Base-by-base conservation (phyloP, 2,329 filamentous ascomycete genomes). In the Sclerotinia trifoliorum region DNA sequence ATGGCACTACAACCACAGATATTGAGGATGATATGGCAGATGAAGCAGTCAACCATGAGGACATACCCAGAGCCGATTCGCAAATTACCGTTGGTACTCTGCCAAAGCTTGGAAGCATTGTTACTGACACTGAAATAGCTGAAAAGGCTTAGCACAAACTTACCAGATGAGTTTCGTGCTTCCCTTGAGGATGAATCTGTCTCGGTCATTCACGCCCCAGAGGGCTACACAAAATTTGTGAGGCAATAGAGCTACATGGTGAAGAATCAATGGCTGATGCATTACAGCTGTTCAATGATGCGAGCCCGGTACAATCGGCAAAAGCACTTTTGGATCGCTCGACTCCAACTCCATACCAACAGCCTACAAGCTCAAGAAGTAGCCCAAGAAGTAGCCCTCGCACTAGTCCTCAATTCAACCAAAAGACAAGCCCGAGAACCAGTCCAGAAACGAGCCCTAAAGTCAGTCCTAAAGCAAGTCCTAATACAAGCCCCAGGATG, bases 161-260 rank as follows among this genome's bases (percentile, higher is more conserved):
- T 90, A 13, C 80, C 86, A 3, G 85, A 87, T 54, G 81, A 83
- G 69, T 75, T 89, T 78, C 81, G 88, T 77, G 83, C 84, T 64
- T 80, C 81, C 65, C 85, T 85, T 32, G 88, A 88, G 70, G 92
- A 96, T 72, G 92, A 94, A 73, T 90, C 93, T 32, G 85, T 92
- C 65, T 97, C 94, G 1, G 94, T 96, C 66, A 97, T 97, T 73
- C 94, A 97, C 82, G 92, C 92, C 21, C 93, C 94, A 0, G 85
- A 92, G 72, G 92, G 90, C 70, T 97, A 95, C 79, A 85, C 87
- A 67, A 86, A 86, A 73, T 96, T 95, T 86, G 92, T 95, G 78
- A 77, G 86, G 54, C 24, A 58, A 46, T 17, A 29, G 24, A 29
- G 24, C 17, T 58, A 19, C 5, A 48, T 8, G 42, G 8, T 26